These are phyloP conservation scores for Glycyrrhiza uralensis DNA, from an alignment of 306 rosid genomes.

Conservation along the genomic window DNA sequence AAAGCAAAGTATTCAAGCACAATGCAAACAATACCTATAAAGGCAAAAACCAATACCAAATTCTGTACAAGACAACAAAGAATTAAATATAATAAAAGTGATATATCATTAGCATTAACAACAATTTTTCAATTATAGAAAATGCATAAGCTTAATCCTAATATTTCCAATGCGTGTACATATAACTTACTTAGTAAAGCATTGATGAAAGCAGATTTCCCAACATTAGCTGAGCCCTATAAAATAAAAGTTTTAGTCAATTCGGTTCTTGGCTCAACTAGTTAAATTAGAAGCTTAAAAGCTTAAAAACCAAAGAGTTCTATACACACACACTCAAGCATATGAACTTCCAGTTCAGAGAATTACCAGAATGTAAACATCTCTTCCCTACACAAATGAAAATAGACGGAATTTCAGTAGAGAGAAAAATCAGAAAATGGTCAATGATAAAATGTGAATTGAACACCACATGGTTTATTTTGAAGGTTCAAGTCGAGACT, in stretches of 20 bases:
- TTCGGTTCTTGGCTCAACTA: not conserved
- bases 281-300: not conserved
- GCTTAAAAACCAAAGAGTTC: not conserved
- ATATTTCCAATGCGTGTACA: not conserved
- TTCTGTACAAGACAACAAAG: not conserved
- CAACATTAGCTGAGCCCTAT: constrained; percentile 96
- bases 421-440: not conserved
- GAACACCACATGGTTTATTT: not conserved
- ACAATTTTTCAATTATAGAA: constrained; percentile 1
- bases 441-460: not conserved
- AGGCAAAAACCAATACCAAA: not conserved
- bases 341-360: constrained; percentile 29
- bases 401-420: constrained; percentile 29
- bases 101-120: not conserved
- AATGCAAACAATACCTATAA: constrained; percentile 4
- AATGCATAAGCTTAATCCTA: constrained; percentile 9
- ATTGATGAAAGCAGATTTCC: constrained; percentile 91
- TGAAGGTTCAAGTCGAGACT: not conserved
- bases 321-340: not conserved
- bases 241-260: constrained; percentile 15
- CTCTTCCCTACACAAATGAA: constrained; percentile 75
- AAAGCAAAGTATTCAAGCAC: constrained; percentile 7
- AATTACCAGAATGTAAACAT: constrained; percentile 87
- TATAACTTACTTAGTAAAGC: constrained; percentile 79
- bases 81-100: not conserved